Conservation (phyloP, 768 basidiomycete species). For the Rhodotorula babjevae region DNA sequence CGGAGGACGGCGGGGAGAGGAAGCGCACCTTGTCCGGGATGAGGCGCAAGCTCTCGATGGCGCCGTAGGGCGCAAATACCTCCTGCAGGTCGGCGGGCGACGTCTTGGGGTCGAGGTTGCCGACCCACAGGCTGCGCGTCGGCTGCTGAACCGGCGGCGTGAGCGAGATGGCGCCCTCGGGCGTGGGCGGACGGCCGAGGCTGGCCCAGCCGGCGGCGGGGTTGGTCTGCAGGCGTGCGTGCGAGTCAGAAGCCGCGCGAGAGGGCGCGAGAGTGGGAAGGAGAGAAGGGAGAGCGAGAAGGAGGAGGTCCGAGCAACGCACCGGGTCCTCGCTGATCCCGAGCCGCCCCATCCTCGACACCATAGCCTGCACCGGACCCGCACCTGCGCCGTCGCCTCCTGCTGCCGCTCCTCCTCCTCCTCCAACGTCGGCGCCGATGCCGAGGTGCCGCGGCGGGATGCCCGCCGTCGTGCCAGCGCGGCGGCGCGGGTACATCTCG, state of each 20-base stretch:
- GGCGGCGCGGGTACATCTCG: conserved; percentile 14
- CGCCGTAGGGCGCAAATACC: conserved; percentile 93
- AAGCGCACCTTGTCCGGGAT: conserved; percentile 85
- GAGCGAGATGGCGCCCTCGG: conserved; percentile 56
- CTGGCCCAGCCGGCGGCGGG: conserved; percentile 17
- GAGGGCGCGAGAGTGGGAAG: conserved; percentile 10
- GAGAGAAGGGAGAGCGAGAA: too few relatives aligned
- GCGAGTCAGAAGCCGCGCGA: neutral
- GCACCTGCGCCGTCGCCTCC: neutral
- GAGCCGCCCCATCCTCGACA: conserved; percentile 26
- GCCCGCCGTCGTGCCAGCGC: conserved; percentile 33
- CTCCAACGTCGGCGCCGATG: neutral
- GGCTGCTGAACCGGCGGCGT: conserved; percentile 81
- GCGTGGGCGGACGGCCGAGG: conserved; percentile 38
- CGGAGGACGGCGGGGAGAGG: neutral
- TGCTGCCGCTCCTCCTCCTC: neutral
- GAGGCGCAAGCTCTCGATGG: conserved; percentile 89
- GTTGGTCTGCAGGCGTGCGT: conserved; percentile 7
- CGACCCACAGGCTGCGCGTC: conserved; percentile 95
- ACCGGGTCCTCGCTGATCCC: conserved; percentile 19
- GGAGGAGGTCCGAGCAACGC: neutral
- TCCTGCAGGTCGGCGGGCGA: conserved; percentile 91
- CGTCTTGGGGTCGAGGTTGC: conserved; percentile 89
- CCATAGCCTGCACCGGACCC: conserved; percentile 26
- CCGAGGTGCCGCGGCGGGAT: conserved; percentile 19